Evolutionary conservation across 139 green algal species (phyloP), one percentile per base, ranked within the genome.

Genomic region (Choricystis sp.): DNA sequence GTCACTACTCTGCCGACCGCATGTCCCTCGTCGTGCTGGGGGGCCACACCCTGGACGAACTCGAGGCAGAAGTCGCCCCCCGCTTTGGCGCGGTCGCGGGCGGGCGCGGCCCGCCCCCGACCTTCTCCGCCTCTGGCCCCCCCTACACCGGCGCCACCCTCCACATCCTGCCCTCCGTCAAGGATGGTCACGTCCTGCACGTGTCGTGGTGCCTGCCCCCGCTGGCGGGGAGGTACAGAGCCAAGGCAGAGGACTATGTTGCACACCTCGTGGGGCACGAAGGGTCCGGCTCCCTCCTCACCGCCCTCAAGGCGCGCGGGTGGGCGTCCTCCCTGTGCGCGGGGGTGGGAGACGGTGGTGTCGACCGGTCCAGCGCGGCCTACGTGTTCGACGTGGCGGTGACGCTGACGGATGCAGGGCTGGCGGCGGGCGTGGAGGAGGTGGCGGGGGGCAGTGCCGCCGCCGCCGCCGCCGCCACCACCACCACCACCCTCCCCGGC

Each of bases 1-100:
- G 69, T 56, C 69, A 94, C 31, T 99, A 98, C 79, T 80, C 72
- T 49, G 87, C 92, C 23, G 87, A 90, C 63, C 77, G 86, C 59
- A 96, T 95, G 89, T 72, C 57, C n/a, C 74, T 99, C 65, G 88
- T 86, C n/a, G 65, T 99, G 30, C 69, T 97, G 66, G 93, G 92
- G 0, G 85, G 80, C n/a, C 69, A 97, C 68, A 5, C 62, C 0
- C 69, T 99, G 65, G 86, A 91, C 19, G 60, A 67, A 28, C 74
- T 98, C 70, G 66, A 87, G 72, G 26, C 57, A 19, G 26, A 49
- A 85, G 82, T 88, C 24, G 26, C 31, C 25, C 72, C 90, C 61
- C 63, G 84, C 49, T 88, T 89, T 59, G 28, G 48, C 0, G 48
- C 5, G 14, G 76, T 90, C 31, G 75, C 72, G 0, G 31, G n/a